Evolutionary conservation across 2,329 filamentous ascomycete genomes (phyloP), one percentile per base, ranked within the genome.

Genomic region (Claviceps spartinae): DNA sequence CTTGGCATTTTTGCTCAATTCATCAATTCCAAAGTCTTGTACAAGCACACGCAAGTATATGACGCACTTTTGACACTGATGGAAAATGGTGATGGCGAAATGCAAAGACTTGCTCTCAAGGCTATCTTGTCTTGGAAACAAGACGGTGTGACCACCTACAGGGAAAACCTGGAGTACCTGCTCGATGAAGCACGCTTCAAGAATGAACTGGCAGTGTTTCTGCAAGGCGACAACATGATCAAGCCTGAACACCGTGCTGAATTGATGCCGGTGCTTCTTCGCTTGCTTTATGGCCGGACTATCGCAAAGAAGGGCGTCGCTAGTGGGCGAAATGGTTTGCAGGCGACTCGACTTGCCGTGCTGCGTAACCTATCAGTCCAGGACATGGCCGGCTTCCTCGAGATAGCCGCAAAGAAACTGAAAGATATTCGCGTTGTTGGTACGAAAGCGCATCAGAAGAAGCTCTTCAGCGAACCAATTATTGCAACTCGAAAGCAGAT

Each of bases 111-210:
- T 46, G 83, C 89, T 0, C 74, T 98, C 38, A 90, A 89, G 65
- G 86, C 85, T 8, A 79, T 98, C 7, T 74, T 96, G 50, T 81
- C 88, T 0, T 98, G 93, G 91, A 97, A 95, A 65, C 79, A 86
- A 53, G 76, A 83, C 2, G 81, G 77, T 8, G 74, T 98, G 48
- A 77, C 77, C 54, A 76, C 82, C 0, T 95, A 97, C 62, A 81
- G 89, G 60, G 89, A 96, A 59, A 88, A 90, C 59, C 69, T 98
- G 24, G 77, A 88, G 55, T 90, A 88, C 59, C 74, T 98, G 2
- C 77, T 97, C 8, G 93, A 98, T 58, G 93, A 97, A 56, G 83
- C 86, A 24, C 80, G 87, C 48, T 95, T 97, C 69, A 88, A 89
- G 62, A 93, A 97, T 61, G 91, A 97, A 64, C 76, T 98, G n/a